Evolutionary conservation across 2,329 filamentous ascomycete species (phyloP).

Genomic region (Thelonectria discophora): DNA sequence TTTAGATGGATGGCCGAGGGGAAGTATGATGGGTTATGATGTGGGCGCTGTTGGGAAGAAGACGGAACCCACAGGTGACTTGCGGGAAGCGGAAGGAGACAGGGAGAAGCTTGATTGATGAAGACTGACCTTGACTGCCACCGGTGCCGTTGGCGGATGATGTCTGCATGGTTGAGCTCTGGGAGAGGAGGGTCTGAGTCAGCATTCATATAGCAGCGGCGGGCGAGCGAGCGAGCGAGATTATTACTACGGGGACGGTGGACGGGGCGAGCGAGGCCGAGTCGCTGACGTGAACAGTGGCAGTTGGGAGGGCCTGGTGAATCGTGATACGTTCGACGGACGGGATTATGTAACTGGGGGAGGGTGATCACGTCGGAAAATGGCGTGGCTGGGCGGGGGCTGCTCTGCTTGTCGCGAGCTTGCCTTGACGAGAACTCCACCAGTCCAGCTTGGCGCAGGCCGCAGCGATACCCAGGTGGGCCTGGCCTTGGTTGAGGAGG

Average conservation of each 20-base stretch:
- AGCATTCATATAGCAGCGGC: slow-evolving; percentile 44
- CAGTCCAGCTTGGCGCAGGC: slow-evolving; percentile 28
- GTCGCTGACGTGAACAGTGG: slow-evolving; percentile 41
- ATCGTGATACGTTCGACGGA: slow-evolving; percentile 35
- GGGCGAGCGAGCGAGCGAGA: slow-evolving; percentile 39
- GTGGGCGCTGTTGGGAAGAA: background rate
- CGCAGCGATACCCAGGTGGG: background rate
- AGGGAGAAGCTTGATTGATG: slow-evolving; percentile 33
- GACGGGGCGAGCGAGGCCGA: slow-evolving; percentile 38
- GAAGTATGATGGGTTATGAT: background rate
- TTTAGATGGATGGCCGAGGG: slow-evolving; percentile 4
- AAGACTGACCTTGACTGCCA: slow-evolving; percentile 44
- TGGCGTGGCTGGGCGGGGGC: slow-evolving; percentile 42
- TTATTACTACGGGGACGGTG: slow-evolving; percentile 41
- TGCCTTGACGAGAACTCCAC: slow-evolving; percentile 27
- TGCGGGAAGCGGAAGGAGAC: slow-evolving; percentile 23
- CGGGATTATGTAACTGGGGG: slow-evolving; percentile 44
- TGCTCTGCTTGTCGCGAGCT: slow-evolving; percentile 12
- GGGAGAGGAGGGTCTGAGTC: slow-evolving; percentile 45
- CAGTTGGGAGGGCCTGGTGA: slow-evolving; percentile 35
- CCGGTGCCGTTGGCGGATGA: slow-evolving; percentile 46
- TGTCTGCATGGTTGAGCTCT: slow-evolving; percentile 46
- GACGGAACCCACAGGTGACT: slow-evolving; percentile 21
- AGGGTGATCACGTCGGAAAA: slow-evolving; percentile 40
- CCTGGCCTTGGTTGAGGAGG: background rate